These are phyloP conservation scores for Epichloe baconii DNA, from an alignment of 2,329 filamentous ascomycete genomes.

Conservation along the genomic window DNA sequence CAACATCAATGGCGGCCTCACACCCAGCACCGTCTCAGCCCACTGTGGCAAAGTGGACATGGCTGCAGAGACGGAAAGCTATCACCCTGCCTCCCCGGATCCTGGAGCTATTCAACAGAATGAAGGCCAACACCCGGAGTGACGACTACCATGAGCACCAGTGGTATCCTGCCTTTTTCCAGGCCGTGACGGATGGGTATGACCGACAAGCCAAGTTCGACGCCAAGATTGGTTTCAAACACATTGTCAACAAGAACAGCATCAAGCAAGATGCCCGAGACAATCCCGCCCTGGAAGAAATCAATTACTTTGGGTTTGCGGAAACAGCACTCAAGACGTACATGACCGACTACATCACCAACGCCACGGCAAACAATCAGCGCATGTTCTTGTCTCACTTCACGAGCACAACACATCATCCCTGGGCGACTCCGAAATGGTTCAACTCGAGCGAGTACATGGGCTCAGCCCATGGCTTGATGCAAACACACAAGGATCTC, in stretches of 20 bases:
- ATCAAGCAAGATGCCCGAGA: slow-evolving; percentile 4
- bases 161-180: slow-evolving; percentile 20
- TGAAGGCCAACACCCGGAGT: slow-evolving; percentile 7
- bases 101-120: slow-evolving; percentile 17
- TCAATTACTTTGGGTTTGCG: slow-evolving; percentile 20
- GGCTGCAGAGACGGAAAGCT: slow-evolving; percentile 27
- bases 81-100: slow-evolving; percentile 29
- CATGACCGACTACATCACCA: slow-evolving; percentile 16
- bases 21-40: slow-evolving; percentile 28
- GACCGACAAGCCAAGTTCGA: slow-evolving; percentile 16
- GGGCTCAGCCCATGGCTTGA: slow-evolving; percentile 6
- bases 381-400: slow-evolving; percentile 20
- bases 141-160: slow-evolving; percentile 12
- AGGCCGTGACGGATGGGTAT: slow-evolving; percentile 18
- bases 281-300: slow-evolving; percentile 10
- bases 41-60: slow-evolving; percentile 28
- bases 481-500: slow-evolving; percentile 11
- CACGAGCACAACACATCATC: slow-evolving; percentile 21
- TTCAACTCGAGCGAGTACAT: slow-evolving; percentile 13
- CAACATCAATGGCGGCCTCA: slow-evolving; percentile 25
- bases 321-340: slow-evolving; percentile 18
- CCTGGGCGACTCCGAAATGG: slow-evolving; percentile 15
- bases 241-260: slow-evolving; percentile 9
- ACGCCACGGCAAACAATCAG: slow-evolving; percentile 15
- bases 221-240: slow-evolving; percentile 10